Evolutionary conservation across 1,284 basidiomycete genomes (phyloP).

Genomic region (Ceratobasidium theobromae): DNA sequence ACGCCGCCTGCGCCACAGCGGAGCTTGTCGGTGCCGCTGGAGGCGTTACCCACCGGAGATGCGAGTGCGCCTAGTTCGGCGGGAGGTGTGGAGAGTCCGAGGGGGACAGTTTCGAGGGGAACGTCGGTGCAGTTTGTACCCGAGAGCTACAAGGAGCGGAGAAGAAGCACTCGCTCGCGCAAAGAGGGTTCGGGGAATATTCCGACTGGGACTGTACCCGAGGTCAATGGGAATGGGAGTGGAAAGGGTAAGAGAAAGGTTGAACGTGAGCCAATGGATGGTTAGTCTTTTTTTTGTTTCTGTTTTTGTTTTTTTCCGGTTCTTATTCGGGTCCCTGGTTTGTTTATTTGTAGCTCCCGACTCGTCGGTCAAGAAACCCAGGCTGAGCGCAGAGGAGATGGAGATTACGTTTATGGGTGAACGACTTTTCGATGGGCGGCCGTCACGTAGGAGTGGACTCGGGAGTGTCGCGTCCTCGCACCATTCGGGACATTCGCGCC

Average conservation of each 20-base stretch:
- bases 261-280: slow-evolving; percentile 7
- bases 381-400: slow-evolving; percentile 12
- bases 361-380: slow-evolving; percentile 4
- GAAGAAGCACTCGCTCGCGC: background rate
- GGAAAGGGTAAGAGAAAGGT: slow-evolving; percentile 28
- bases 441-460: slow-evolving; percentile 1
- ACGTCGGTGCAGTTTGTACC: slow-evolving; percentile 27
- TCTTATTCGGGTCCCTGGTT: background rate
- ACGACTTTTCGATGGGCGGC: slow-evolving; percentile 10
- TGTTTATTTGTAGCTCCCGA: background rate
- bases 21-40: slow-evolving; percentile 24
- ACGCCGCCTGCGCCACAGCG: slow-evolving; percentile 23
- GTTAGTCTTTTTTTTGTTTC: background rate
- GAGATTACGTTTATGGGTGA: slow-evolving; percentile 29
- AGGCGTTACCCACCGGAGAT: background rate
- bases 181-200: background rate
- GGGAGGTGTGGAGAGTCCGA: background rate
- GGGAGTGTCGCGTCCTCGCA: slow-evolving; percentile 20
- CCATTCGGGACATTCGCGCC: background rate
- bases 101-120: slow-evolving; percentile 2
- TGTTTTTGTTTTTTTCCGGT: background rate
- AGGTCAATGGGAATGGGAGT: background rate
- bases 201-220: background rate
- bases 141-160: slow-evolving; percentile 8
- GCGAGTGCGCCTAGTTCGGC: background rate